Percentiles rank a stretch among this genome's conserved stretches.
phyloP scores from a whole-genome alignment of 352 stramenopile species.

The Pythium brassicae region DNA sequence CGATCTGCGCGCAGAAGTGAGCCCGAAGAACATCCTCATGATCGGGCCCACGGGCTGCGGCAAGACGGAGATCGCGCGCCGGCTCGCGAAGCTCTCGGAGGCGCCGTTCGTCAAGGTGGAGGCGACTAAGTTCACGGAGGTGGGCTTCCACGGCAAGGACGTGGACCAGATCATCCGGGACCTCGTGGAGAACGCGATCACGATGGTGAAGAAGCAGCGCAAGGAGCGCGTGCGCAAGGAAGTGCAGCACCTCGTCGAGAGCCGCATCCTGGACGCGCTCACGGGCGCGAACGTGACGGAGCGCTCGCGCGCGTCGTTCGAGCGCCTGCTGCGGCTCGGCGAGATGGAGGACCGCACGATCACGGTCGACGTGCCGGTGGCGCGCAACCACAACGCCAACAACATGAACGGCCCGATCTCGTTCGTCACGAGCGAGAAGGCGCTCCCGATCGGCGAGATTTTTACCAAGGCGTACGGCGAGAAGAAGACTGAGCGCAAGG shows the following conservation, averaged over 20 bases:
- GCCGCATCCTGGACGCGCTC: slow-evolving; percentile 94
- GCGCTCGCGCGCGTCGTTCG: slow-evolving; percentile 89
- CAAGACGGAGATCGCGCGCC: slow-evolving; percentile 98
- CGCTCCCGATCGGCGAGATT: slow-evolving; percentile 62
- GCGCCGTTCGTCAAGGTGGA: slow-evolving; percentile 98
- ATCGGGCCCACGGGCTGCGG: slow-evolving; percentile 98
- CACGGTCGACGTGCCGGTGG: slow-evolving; percentile 65
- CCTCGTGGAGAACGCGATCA: slow-evolving; percentile 97
- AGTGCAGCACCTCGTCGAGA: slow-evolving; percentile 92
- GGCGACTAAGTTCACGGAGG: slow-evolving; percentile 99
- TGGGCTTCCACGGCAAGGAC: slow-evolving; percentile 98
- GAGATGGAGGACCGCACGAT: slow-evolving; percentile 83
- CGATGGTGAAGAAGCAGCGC: slow-evolving; percentile 94
- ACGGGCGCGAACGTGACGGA: slow-evolving; percentile 83
- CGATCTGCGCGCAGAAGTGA: slow-evolving; percentile 88
- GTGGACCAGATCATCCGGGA: slow-evolving; percentile 99
- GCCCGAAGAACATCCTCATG: slow-evolving; percentile 99
- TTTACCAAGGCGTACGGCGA: slow-evolving; percentile 70
- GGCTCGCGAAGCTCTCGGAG: slow-evolving; percentile 96
- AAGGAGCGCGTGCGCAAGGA: slow-evolving; percentile 92
- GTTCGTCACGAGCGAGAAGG: slow-evolving; percentile 68
- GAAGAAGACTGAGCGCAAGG: slow-evolving; percentile 90
- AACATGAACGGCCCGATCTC: slow-evolving; percentile 51
- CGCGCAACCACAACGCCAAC: slow-evolving; percentile 33
- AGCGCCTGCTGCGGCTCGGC: slow-evolving; percentile 84